A percentile compares a stretch with the other conserved stretches of the same genome.
Conservation (phyloP, 2,329 filamentous ascomycete genomes). For the Cladorrhinum sp. region DNA sequence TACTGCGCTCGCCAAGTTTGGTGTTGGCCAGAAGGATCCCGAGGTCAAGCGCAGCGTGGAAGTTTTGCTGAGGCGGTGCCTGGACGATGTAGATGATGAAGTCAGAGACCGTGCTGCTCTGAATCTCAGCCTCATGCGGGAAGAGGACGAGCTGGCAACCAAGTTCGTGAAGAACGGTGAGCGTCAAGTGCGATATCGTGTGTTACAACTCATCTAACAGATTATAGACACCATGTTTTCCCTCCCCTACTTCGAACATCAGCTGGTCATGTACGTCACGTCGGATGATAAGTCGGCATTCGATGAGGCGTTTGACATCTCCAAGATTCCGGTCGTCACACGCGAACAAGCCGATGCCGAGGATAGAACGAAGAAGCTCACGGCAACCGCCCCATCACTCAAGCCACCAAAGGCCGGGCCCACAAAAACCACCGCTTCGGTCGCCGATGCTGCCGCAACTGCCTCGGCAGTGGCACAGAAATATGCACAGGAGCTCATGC, state of each 20-base stretch:
- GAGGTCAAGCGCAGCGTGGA: slow-evolving; percentile 96
- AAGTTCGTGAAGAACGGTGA: slow-evolving; percentile 91
- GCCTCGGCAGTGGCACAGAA: slow-evolving; percentile 80
- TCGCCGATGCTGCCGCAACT: slow-evolving; percentile 71
- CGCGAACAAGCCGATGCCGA: slow-evolving; percentile 95
- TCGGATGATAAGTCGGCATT: slow-evolving; percentile 87
- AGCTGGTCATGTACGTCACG: slow-evolving; percentile 96
- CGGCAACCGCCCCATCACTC: slow-evolving; percentile 84
- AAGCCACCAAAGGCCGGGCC: slow-evolving; percentile 85
- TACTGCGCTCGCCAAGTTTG: slow-evolving; percentile 93
- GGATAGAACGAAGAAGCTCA: slow-evolving; percentile 96
- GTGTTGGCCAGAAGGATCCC: slow-evolving; percentile 90
- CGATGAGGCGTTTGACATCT: slow-evolving; percentile 81
- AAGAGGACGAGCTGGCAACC: slow-evolving; percentile 81
- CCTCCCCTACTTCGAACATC: slow-evolving; percentile 90
- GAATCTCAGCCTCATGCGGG: slow-evolving; percentile 86
- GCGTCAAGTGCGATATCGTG: slow-evolving; percentile 21
- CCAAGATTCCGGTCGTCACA: slow-evolving; percentile 86
- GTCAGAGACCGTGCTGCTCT: slow-evolving; percentile 92
- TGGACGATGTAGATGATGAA: slow-evolving; percentile 97
- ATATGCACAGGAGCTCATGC: slow-evolving; percentile 81
- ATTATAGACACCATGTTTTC: slow-evolving; percentile 85
- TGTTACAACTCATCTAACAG: slow-evolving; percentile 30
- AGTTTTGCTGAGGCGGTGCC: slow-evolving; percentile 85
- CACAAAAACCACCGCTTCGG: slow-evolving; percentile 64